Conservation (phyloP, 2,329 filamentous ascomycete genomes). For the Fusarium vanettenii region DNA sequence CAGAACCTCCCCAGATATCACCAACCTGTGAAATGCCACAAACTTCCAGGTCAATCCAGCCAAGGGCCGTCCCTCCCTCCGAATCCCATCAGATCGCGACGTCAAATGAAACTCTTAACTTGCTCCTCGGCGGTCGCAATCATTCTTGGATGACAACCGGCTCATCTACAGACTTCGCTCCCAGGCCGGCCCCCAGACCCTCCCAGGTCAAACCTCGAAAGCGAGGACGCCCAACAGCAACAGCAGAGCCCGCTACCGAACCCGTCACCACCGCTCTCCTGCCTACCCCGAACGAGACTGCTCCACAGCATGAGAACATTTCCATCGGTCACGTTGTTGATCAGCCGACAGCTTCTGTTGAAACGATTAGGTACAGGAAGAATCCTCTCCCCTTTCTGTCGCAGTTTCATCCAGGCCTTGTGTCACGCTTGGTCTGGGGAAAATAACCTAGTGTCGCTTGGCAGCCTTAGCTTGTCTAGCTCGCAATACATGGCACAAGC, state of each 20-base stretch:
- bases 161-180: constrained; percentile 11
- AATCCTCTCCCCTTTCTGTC: neutral
- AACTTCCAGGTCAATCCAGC: constrained; percentile 28
- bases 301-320: constrained; percentile 13
- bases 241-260: constrained; percentile 9
- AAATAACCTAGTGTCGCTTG: neutral
- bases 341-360: constrained; percentile 13
- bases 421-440: neutral
- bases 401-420: neutral
- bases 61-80: constrained; percentile 25
- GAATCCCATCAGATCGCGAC: constrained; percentile 48
- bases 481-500: neutral
- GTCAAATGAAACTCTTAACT: constrained; percentile 55
- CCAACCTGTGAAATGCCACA: constrained; percentile 41
- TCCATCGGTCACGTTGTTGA: constrained; percentile 12
- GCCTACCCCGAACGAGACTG: constrained; percentile 24
- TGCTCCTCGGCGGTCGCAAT: constrained; percentile 51
- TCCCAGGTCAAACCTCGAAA: constrained; percentile 33
- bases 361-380: constrained; percentile 25
- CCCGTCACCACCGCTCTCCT: constrained; percentile 5
- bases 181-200: constrained; percentile 15
- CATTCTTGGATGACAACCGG: constrained; percentile 45
- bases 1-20: constrained; percentile 14
- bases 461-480: constrained; percentile 12
- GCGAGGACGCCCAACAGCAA: constrained; percentile 28